Evolutionary conservation across 1,139 yeast genomes (phyloP).

Genomic region (Saccharomyces hybrid): DNA sequence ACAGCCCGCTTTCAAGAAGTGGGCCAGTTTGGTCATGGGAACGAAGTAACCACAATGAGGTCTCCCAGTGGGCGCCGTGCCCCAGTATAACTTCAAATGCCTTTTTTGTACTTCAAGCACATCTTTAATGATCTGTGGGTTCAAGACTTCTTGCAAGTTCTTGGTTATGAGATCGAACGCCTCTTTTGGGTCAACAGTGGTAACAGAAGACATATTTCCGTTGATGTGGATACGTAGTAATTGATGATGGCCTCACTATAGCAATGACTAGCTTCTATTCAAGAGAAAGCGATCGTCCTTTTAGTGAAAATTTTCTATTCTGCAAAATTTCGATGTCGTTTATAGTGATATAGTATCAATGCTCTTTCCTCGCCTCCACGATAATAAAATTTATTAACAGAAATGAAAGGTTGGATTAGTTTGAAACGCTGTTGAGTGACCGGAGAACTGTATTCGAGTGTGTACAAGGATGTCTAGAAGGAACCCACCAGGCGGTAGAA

Average conservation of each 20-base stretch:
- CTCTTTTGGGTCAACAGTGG: conserved; percentile 43
- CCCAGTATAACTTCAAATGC: conserved; percentile 90
- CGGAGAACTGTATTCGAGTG: background rate
- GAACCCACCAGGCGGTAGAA: conserved; percentile 9
- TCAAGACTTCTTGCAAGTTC: conserved; percentile 85
- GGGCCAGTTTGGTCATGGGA: conserved; percentile 94
- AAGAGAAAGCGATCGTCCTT: background rate
- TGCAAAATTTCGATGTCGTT: background rate
- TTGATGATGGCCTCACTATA: background rate
- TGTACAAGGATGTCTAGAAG: background rate
- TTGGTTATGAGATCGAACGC: conserved; percentile 74
- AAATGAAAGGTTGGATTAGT: background rate
- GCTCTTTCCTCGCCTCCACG: background rate
- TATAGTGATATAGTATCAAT: background rate
- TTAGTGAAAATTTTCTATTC: background rate
- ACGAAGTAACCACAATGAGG: conserved; percentile 99
- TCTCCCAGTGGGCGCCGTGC: conserved; percentile 92
- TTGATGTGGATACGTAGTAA: background rate
- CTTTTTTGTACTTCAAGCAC: conserved; percentile 74
- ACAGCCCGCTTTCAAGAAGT: conserved; percentile 92
- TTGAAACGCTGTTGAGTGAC: background rate
- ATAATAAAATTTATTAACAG: background rate
- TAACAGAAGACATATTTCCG: background rate
- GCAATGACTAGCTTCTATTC: background rate
- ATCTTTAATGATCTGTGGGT: conserved; percentile 80